Conservation (phyloP, 768 basidiomycete genomes). For the Chiua virens region DNA sequence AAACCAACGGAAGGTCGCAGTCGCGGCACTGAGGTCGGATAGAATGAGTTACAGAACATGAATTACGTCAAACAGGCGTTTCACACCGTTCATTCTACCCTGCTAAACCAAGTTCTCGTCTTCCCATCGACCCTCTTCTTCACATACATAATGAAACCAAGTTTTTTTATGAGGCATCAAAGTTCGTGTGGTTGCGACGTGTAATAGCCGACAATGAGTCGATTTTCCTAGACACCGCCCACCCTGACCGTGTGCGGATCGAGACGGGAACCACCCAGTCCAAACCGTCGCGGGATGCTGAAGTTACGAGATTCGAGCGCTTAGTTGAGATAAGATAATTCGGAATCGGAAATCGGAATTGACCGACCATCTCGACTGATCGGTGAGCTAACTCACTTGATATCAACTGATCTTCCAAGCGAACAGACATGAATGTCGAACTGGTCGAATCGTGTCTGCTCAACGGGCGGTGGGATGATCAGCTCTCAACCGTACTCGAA, state of each 20-base stretch:
- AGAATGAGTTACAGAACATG: no score
- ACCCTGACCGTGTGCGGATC: conserved; percentile 1
- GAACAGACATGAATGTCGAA: conserved; percentile 18
- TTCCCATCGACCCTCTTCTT: no score
- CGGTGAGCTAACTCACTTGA: not conserved
- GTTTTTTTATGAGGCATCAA: no score
- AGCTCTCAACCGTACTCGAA: conserved; percentile 21
- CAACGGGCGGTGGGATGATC: conserved; percentile 44
- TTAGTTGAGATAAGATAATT: conserved; percentile 5
- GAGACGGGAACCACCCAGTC: no score
- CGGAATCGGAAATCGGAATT: not conserved
- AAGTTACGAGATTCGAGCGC: not conserved
- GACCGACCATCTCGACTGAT: no score
- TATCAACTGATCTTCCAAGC: not conserved
- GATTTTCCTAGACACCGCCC: not conserved
- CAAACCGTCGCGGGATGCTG: not conserved
- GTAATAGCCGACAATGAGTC: no score
- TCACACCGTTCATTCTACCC: not conserved
- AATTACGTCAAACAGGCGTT: no score
- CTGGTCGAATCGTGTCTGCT: conserved; percentile 57
- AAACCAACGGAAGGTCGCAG: no score
- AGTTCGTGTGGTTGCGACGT: no score
- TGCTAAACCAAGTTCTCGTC: not conserved
- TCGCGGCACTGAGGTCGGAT: no score
- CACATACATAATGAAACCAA: no score